phyloP scores from a whole-genome alignment of 805 yeast species.

The Brettanomyces anomalus region DNA sequence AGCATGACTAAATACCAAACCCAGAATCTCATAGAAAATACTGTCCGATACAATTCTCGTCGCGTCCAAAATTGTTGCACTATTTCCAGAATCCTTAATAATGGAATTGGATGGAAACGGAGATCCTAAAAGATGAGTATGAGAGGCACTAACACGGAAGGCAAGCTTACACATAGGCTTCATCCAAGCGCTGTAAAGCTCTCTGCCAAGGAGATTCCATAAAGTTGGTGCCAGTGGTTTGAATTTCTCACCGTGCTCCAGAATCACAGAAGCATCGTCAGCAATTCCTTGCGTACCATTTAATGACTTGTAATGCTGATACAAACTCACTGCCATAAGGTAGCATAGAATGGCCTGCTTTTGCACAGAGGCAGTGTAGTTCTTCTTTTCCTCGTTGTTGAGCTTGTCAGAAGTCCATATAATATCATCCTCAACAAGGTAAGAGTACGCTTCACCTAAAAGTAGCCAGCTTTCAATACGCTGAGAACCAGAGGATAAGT shows the following conservation, averaged over 20 bases:
- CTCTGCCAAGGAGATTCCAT: conserved; percentile 48
- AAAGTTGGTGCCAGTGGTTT: conserved; percentile 31
- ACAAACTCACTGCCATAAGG: conserved; percentile 55
- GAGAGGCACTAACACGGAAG: conserved; percentile 29
- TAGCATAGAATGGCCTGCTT: conserved; percentile 65
- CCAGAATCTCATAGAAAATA: conserved; percentile 24
- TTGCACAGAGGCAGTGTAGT: conserved; percentile 53
- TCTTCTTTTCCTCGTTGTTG: conserved; percentile 51
- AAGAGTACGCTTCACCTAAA: conserved; percentile 71
- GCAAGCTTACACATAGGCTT: conserved; percentile 60
- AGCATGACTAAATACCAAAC: conserved; percentile 39
- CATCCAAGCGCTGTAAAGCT: conserved; percentile 48
- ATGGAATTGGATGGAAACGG: conserved; percentile 2
- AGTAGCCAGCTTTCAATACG: conserved; percentile 83
- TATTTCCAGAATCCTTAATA: conserved; percentile 2
- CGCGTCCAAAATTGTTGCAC: background rate
- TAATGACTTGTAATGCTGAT: conserved; percentile 6
- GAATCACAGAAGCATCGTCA: conserved; percentile 7
- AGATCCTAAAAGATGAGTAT: conserved; percentile 1
- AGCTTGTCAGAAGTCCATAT: conserved; percentile 89
- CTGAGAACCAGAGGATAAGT: conserved; percentile 54
- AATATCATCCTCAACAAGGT: conserved; percentile 77
- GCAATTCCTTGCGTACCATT: conserved; percentile 4
- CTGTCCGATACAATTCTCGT: conserved; percentile 6
- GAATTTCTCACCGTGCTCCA: background rate